These are phyloP conservation scores for Aspergillus fischeri DNA, from an alignment of 2,329 filamentous ascomycete genomes.

Conservation along the genomic window DNA sequence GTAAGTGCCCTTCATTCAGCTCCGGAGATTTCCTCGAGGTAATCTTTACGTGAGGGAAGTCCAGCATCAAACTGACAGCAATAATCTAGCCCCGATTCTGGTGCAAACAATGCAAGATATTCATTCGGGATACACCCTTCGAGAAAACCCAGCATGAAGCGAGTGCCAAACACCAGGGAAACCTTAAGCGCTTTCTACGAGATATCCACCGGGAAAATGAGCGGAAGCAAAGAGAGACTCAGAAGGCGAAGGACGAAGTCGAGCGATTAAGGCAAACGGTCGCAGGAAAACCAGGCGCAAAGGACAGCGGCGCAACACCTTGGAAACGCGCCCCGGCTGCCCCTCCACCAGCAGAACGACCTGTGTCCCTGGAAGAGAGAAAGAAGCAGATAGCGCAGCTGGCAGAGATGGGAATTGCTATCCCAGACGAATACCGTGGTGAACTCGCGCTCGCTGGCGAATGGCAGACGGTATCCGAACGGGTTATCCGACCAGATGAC, in stretches of 20 bases:
- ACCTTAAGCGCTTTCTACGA: slow-evolving; percentile 82
- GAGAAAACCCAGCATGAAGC: slow-evolving; percentile 87
- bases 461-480: slow-evolving; percentile 68
- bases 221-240: slow-evolving; percentile 72
- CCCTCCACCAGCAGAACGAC: slow-evolving; percentile 27
- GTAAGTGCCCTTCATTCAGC: slow-evolving; percentile 36
- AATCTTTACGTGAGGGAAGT: not conserved
- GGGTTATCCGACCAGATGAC: slow-evolving; percentile 20
- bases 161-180: slow-evolving; percentile 77
- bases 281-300: slow-evolving; percentile 36
- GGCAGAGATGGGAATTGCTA: slow-evolving; percentile 76
- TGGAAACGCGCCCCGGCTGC: slow-evolving; percentile 33
- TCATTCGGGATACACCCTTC: slow-evolving; percentile 86
- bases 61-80: slow-evolving; percentile 11
- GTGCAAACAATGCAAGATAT: slow-evolving; percentile 94
- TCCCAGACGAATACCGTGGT: slow-evolving; percentile 72
- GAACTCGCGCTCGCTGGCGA: slow-evolving; percentile 87
- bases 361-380: slow-evolving; percentile 60
- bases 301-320: slow-evolving; percentile 17
- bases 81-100: slow-evolving; percentile 73
- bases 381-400: slow-evolving; percentile 85
- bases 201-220: slow-evolving; percentile 84
- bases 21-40: not conserved
- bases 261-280: slow-evolving; percentile 79
- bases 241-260: slow-evolving; percentile 77